Evolutionary conservation across 352 stramenopile genomes (phyloP), one percentile per base, ranked within the genome.

Genomic region (Globisporangium heterothallicum): DNA sequence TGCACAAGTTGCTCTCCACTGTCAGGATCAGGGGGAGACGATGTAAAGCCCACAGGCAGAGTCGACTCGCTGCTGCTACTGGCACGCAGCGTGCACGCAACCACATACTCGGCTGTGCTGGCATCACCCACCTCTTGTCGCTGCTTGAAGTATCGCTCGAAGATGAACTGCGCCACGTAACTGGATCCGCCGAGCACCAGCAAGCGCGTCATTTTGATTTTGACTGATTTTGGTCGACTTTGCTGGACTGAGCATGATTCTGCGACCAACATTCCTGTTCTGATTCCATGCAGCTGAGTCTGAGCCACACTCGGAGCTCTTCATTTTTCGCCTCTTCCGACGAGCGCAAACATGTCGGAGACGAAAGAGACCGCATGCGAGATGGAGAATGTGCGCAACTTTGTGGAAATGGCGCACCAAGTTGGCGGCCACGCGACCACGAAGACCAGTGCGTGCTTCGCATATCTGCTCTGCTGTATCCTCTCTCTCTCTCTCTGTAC

Each of bases 371-470:
- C 25, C n/a, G 45, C 46, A 22, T 18, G 0, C 10, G 26, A 9
- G 25, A 38, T 59, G 14, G 26, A 27, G 14, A 38, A 49, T 18
- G 44, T 50, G 35, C 56, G 40, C 2, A 22, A 40, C 42, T 84
- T 86, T 41, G 64, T 52, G 48, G 50, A 68, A 46, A 88, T 89
- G 75, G 49, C 58, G 50, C 82, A 90, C 53, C 82, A 93, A 69
- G 82, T 93, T 36, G 82, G 82, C 56, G 82, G 82, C 56, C 82
- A 93, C 64, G 58, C 75, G 12, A 82, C 74, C n/a, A 58, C 67
- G 21, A 86, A 89, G 53, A 81, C 68, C 1, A 82, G 82, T 90
- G 63, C 21, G 60, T 56, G 26, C 12, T 43, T 16, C 1, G 21
- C 9, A 2, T 36, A 16, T 19, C 29, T 4, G 9, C 43, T 58